Percentiles rank a stretch among this genome's conserved stretches.
These are phyloP conservation scores for Polygonum maritimum DNA, from an alignment of 148 eudicot species.

Conservation along the genomic window DNA sequence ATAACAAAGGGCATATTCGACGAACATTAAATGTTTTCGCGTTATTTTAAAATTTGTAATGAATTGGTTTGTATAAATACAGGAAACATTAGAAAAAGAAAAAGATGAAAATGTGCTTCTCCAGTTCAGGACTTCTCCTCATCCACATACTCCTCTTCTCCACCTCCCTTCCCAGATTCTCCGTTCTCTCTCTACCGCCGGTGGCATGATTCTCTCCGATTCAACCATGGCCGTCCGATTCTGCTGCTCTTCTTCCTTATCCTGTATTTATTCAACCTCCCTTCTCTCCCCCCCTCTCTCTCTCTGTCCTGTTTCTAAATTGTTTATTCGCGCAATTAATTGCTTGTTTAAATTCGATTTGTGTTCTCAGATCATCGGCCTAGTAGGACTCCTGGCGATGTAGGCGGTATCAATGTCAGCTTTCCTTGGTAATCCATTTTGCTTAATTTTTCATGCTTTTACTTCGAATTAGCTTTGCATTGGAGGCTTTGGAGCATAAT, in stretches of 20 bases:
- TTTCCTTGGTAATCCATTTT: slow-evolving; percentile 17
- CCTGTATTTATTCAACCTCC: slow-evolving; percentile 24
- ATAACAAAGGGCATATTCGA: no score
- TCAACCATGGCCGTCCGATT: slow-evolving; percentile 51
- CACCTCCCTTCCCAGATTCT: slow-evolving; percentile 2
- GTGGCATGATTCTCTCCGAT: slow-evolving; percentile 43
- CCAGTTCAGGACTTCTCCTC: not conserved
- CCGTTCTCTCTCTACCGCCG: not conserved
- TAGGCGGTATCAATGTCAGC: slow-evolving; percentile 14
- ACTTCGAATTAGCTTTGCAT: not conserved
- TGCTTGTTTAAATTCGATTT: not conserved
- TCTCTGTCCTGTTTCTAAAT: not conserved
- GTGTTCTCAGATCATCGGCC: slow-evolving; percentile 26
- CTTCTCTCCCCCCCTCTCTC: slow-evolving; percentile 14
- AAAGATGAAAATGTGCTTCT: not conserved
- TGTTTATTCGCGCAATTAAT: not conserved
- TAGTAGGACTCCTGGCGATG: slow-evolving; percentile 25
- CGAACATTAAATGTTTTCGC: no score
- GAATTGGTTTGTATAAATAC: not conserved
- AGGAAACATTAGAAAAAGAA: not conserved
- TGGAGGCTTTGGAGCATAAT: not conserved
- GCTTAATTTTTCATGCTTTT: not conserved
- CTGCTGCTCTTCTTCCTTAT: slow-evolving; percentile 35
- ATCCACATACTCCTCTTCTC: slow-evolving; percentile 8
- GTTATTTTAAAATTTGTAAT: no score